These are phyloP conservation scores for Irpex sp. DNA, from an alignment of 1,284 basidiomycete species.

Conservation along the genomic window DNA sequence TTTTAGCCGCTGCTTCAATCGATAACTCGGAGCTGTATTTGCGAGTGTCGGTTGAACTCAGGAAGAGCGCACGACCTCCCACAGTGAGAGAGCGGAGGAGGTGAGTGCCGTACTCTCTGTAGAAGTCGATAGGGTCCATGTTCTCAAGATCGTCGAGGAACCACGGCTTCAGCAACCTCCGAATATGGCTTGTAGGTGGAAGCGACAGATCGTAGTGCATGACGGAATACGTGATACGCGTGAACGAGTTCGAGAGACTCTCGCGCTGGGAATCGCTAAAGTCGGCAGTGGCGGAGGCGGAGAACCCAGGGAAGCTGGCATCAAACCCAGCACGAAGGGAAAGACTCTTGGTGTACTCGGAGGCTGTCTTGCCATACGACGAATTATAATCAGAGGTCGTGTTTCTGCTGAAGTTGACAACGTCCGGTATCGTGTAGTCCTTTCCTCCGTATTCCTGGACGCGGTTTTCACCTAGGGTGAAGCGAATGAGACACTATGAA, in stretches of 20 bases:
- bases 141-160: constrained; percentile 1
- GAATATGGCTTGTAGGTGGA: not conserved
- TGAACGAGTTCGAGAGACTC: constrained; percentile 1
- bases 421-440: not conserved
- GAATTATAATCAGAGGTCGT: not conserved
- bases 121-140: not conserved
- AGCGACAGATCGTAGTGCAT: not conserved
- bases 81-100: not conserved
- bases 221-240: not conserved
- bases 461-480: not conserved
- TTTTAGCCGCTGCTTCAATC: not conserved
- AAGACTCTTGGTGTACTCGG: not conserved
- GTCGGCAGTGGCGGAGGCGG: not conserved
- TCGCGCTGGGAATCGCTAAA: not conserved
- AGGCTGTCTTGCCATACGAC: not conserved
- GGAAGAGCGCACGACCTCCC: not conserved
- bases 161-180: not conserved
- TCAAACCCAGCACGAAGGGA: not conserved
- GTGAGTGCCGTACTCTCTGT: constrained; percentile 1
- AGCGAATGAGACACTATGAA: too few species aligned
- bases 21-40: not conserved
- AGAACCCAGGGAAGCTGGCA: not conserved
- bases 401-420: not conserved
- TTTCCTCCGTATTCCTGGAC: not conserved
- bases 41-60: constrained; percentile 1